Conservation (phyloP, 345 rosid species). For the Nephelium lappaceum region DNA sequence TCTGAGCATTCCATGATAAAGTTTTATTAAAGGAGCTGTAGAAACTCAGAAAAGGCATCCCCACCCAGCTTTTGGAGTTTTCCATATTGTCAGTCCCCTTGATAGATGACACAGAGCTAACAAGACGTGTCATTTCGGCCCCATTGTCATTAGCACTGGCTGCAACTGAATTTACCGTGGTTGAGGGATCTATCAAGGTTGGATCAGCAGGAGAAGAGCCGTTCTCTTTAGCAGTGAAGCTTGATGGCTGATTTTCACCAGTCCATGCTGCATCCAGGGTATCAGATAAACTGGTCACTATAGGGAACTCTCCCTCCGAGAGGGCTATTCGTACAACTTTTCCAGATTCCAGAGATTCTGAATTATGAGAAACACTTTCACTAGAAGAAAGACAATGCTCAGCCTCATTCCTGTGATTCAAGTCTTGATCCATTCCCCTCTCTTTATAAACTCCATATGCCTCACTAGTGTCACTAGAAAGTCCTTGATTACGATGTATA, state of each 20-base stretch:
- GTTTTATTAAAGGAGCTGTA: conserved; percentile 45
- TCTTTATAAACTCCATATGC: conserved; percentile 33
- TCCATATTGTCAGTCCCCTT: conserved; percentile 34
- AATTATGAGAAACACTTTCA: conserved; percentile 36
- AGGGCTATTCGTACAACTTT: conserved; percentile 41
- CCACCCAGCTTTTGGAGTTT: conserved; percentile 22
- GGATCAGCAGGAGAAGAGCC: conserved; percentile 35
- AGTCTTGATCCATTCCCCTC: conserved; percentile 34
- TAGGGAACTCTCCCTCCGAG: conserved; percentile 58
- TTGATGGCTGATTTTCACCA: conserved; percentile 52
- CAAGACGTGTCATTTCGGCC: conserved; percentile 28
- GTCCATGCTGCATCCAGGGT: conserved; percentile 84
- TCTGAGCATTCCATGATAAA: conserved; percentile 46
- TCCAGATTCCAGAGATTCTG: conserved; percentile 44
- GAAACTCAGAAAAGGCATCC: conserved; percentile 50
- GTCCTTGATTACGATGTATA: conserved; percentile 34
- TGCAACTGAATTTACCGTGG: conserved; percentile 23
- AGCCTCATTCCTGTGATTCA: conserved; percentile 35
- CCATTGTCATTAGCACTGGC: conserved; percentile 35
- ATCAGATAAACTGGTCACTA: conserved; percentile 53
- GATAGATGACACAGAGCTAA: conserved; percentile 17
- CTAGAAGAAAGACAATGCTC: conserved; percentile 35
- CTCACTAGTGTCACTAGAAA: conserved; percentile 20
- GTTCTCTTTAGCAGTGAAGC: conserved; percentile 34
- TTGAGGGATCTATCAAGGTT: conserved; percentile 26